These are phyloP conservation scores for Cladophialophora chaetospira DNA, from an alignment of 2,329 filamentous ascomycete species.

Conservation along the genomic window DNA sequence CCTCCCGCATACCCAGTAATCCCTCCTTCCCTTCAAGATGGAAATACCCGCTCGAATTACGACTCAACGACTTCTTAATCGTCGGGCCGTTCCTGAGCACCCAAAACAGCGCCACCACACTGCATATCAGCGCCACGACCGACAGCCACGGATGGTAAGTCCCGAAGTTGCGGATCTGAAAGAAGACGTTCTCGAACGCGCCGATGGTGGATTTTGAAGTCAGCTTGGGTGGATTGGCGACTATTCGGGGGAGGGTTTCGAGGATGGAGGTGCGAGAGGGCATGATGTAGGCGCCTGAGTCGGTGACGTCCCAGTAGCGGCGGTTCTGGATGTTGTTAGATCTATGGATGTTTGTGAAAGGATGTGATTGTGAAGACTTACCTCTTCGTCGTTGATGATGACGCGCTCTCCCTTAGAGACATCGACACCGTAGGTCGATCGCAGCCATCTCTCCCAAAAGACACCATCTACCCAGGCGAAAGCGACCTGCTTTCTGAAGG, in stretches of 20 bases:
- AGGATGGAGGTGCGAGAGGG: slow-evolving; percentile 87
- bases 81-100: slow-evolving; percentile 35
- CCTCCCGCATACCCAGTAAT: slow-evolving; percentile 42
- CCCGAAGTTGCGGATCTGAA: slow-evolving; percentile 47
- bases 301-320: slow-evolving; percentile 91
- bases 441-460: slow-evolving; percentile 97
- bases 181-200: slow-evolving; percentile 49
- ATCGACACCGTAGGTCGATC: slow-evolving; percentile 91
- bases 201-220: slow-evolving; percentile 53
- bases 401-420: slow-evolving; percentile 84
- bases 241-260: slow-evolving; percentile 67
- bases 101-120: slow-evolving; percentile 39
- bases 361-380: slow-evolving; percentile 55
- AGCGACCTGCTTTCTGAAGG: slow-evolving; percentile 81
- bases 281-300: slow-evolving; percentile 85
- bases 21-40: slow-evolving; percentile 53
- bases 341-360: slow-evolving; percentile 7
- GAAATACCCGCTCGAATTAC: slow-evolving; percentile 47
- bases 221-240: slow-evolving; percentile 51
- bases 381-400: slow-evolving; percentile 95
- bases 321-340: slow-evolving; percentile 67
- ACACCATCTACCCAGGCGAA: slow-evolving; percentile 98
- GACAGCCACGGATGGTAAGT: slow-evolving; percentile 48
- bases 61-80: slow-evolving; percentile 34
- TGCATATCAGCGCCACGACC: slow-evolving; percentile 42